Evolutionary conservation across 2,329 filamentous ascomycete genomes (phyloP), one percentile per base, ranked within the genome.

Genomic region (Colletotrichum viniferum): DNA sequence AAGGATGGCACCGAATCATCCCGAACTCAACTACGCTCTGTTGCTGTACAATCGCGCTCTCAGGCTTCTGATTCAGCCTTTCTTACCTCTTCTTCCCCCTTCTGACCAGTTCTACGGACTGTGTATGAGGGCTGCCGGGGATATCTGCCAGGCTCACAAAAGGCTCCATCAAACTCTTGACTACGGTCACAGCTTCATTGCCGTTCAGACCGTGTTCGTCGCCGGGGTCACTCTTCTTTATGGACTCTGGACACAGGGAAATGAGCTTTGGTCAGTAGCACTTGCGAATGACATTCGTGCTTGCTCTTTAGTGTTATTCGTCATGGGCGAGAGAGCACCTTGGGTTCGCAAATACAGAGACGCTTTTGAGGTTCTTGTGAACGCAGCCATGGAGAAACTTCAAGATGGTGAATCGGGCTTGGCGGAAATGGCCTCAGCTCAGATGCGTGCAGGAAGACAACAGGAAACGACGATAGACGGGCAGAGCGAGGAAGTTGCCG

Each of bases 11-110:
- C 86, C 86, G 4, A 87, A 88, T 4, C 87, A 88, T 80, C 34
- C 84, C 83, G 86, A 88, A 70, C 79, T 86, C 8, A 86, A 88
- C 76, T 88, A 89, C 69, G 84, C 86, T 2, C 83, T 88, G 77
- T 82, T 89, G 13, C 87, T 89, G 77, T 90, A 88, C 77, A 85
- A 89, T 77, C 84, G 87, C 21, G 86, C 87, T 7, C 81, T 90
- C 2, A 83, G 88, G n/a, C 82, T 89, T 16, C 81, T 90, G 2
- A 83, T 90, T 21, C 88, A 90, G 67, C 88, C 88, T 3, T 89
- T 90, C 70, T 80, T 89, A 2, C 84, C 85, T 3, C 83, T 87
- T 18, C 81, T 90, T 7, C 82, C 85, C 6, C 82, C 86, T 5
- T 81, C 83, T 7, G 87, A 88, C 77, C 86, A 86, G 0, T 87